Evolutionary conservation across 2,329 filamentous ascomycete genomes (phyloP).

Genomic region (Aspergillus ochraceoroseus): DNA sequence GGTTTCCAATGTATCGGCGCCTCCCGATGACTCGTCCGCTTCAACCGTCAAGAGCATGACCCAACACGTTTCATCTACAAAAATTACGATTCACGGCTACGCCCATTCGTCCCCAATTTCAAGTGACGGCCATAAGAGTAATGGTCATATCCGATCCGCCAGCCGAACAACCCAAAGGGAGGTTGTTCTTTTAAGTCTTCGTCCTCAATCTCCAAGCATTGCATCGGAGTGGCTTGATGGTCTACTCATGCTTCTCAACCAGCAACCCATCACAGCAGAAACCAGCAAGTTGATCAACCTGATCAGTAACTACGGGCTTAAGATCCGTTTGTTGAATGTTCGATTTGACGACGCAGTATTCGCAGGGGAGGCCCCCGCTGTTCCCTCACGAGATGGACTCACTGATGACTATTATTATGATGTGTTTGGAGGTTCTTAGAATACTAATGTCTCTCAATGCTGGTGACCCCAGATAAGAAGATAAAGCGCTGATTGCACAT

Average conservation of each 20-base stretch:
- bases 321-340: conserved; percentile 88
- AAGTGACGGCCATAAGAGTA: conserved; percentile 35
- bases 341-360: conserved; percentile 74
- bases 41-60: conserved; percentile 45
- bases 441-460: no score
- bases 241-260: conserved; percentile 87
- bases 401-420: conserved; percentile 95
- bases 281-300: conserved; percentile 84
- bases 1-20: conserved; percentile 80
- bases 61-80: conserved; percentile 55
- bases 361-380: conserved; percentile 63
- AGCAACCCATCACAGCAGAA: conserved; percentile 93
- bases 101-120: conserved; percentile 30
- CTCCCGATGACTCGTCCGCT: conserved; percentile 48
- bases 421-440: conserved; percentile 46
- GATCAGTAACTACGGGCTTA: conserved; percentile 84
- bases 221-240: conserved; percentile 97
- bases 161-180: conserved; percentile 53
- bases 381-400: conserved; percentile 77
- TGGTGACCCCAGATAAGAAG: no score
- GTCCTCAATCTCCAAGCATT: conserved; percentile 71
- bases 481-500: no score
- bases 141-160: conserved; percentile 29
- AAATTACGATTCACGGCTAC: conserved; percentile 86
- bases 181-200: conserved; percentile 71